Base-by-base conservation (phyloP, 2,329 filamentous ascomycete genomes). In the Colletotrichum navitas region DNA sequence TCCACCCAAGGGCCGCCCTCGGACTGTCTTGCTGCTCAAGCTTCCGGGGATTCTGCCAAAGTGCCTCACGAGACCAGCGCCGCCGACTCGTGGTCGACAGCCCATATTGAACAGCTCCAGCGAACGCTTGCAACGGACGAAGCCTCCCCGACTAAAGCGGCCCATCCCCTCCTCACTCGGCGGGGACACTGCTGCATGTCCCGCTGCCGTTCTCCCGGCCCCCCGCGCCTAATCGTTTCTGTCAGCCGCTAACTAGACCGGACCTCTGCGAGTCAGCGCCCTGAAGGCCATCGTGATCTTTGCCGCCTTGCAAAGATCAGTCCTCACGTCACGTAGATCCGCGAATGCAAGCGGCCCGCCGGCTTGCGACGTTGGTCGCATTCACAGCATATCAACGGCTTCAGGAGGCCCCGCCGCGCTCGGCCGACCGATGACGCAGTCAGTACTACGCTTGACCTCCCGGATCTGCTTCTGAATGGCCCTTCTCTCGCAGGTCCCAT, bases 341-440 rank as follows among this genome's bases (percentile, higher is more conserved):
- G 64, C 26, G 56, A 56, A 51, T 60, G 66, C 49, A 34, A 29
- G 39, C 61, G 36, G 61, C 21, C 61, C n/a, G 58, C 47, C 56
- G 39, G 62, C 39, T 56, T 29, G 43, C 34, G 51, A 54, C 59
- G 24, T 47, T 47, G 16, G 39, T 39, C 52, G 29, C 60, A 47
- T 29, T 51, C 64, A 5, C 11, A 6, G 52, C 52, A 21, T 34
- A 14, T 32, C 45, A 24, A 36, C 29, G 24, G 43, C 39, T 58
- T 71, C 59, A 47, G 65, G 63, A 32, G 65, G 52, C 34, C 65
- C 65, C 39, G 39, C 39, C 6, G 24, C 54, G 59, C 68, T 52
- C 47, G 39, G 60, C 39, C 65, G 65, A 32, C 10, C 52, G 26
- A 60, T 55, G 68, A 63, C 54, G 68, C 56, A 29, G 32, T 24